Evolutionary conservation across 2,329 filamentous ascomycete genomes (phyloP), one percentile per base, ranked within the genome.

Genomic region (Dactylellina parvicollis): DNA sequence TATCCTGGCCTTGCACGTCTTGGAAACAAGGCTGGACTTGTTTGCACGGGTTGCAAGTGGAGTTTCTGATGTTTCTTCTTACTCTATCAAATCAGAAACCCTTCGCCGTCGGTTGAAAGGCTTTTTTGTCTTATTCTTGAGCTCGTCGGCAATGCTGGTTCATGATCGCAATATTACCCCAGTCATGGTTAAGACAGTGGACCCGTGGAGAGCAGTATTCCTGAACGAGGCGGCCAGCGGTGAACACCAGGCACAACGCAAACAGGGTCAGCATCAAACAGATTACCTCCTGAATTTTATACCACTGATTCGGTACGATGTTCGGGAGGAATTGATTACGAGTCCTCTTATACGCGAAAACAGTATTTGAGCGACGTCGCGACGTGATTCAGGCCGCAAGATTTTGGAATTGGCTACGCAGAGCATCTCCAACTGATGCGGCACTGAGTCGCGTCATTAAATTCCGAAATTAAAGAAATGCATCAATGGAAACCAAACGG

Each of bases 41-140:
- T 62, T 24, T 47, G 28, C 32, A 46, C 40, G 40, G 38, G 44
- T 65, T 65, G 28, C 26, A 52, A 36, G 67, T 72, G 67, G 67
- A 64, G 55, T 47, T 34, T 38, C 38, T 59, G 32, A 7, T 30
- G 67, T 72, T 72, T 72, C 59, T 65, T 59, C 67, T 72, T 72
- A 72, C 67, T 59, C 46, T 22, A 72, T 65, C 46, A 59, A 65
- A 72, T 57, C 30, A 65, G 47, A 50, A 65, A 52, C 47, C 22
- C 22, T 22, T 28, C 7, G 12, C 20, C 8, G 18, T 46, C 57
- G 56, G 66, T 46, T 62, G 66, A 71, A 60, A 55, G 34, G 18
- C 22, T 60, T 52, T 64, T 28, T 52, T 10, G 26, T 50, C 47
- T 26, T 14, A 18, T 40, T 20, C 52, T 57, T 52, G 52, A 52